Evolutionary conservation across 2,329 filamentous ascomycete species (phyloP).

Genomic region (Dothidotthia symphoricarpi): DNA sequence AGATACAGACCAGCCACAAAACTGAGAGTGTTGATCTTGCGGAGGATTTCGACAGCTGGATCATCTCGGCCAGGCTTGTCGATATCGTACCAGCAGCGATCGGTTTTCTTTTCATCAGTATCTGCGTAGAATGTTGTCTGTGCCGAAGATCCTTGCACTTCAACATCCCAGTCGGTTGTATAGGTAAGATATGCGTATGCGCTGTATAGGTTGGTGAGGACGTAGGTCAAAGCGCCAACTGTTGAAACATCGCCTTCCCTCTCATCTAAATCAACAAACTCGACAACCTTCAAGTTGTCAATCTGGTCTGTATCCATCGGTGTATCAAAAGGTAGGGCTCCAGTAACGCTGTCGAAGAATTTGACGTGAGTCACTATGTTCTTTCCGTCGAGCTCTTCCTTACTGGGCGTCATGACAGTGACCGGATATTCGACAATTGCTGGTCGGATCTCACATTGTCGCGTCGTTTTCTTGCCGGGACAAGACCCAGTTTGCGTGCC

Average conservation of each 20-base stretch:
- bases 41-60: conserved; percentile 20
- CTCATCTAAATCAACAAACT: conserved; percentile 16
- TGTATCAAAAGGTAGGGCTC: conserved; percentile 3
- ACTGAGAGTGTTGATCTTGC: conserved; percentile 22
- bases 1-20: conserved; percentile 20
- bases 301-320: conserved; percentile 12
- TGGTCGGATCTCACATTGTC: conserved; percentile 18
- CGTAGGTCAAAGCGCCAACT: conserved; percentile 19
- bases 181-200: conserved; percentile 15
- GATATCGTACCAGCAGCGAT: conserved; percentile 20
- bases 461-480: conserved; percentile 14
- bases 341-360: conserved; percentile 14
- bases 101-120: conserved; percentile 5
- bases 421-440: conserved; percentile 23
- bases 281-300: conserved; percentile 14
- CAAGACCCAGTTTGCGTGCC: conserved; percentile 11
- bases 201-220: conserved; percentile 22
- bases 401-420: conserved; percentile 23
- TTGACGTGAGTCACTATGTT: conserved; percentile 27
- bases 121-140: conserved; percentile 21
- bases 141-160: conserved; percentile 13
- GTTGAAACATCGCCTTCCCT: conserved; percentile 12
- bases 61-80: conserved; percentile 17
- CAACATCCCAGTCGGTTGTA: conserved; percentile 18
- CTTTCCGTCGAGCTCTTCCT: conserved; percentile 17